phyloP scores from a whole-genome alignment of 1,139 yeast species.

The Geotrichum phurueaensis region DNA sequence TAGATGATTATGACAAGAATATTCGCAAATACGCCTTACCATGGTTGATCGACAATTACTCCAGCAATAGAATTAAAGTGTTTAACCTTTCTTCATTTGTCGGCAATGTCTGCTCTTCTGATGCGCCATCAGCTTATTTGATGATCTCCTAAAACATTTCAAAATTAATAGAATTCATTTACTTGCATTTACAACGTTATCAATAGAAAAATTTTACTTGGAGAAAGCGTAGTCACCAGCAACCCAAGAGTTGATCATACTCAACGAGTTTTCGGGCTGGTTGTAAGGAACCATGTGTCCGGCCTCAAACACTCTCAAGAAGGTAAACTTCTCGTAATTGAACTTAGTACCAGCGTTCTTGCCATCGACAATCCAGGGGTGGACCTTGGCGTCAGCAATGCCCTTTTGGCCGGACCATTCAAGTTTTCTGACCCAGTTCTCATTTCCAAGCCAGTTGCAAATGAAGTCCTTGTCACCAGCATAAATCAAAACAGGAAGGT shows the following conservation, averaged over 20 bases:
- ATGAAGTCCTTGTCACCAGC: slow-evolving; percentile 90
- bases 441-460: slow-evolving; percentile 86
- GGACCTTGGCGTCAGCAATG: slow-evolving; percentile 32
- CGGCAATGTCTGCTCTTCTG: no score
- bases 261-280: slow-evolving; percentile 63
- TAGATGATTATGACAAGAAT: no score
- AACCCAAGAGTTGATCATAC: slow-evolving; percentile 71
- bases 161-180: background rate
- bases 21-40: no score
- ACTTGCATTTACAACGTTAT: background rate
- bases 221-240: slow-evolving; percentile 21
- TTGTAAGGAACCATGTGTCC: slow-evolving; percentile 69
- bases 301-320: slow-evolving; percentile 54
- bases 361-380: slow-evolving; percentile 40
- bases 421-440: slow-evolving; percentile 66
- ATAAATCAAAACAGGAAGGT: slow-evolving; percentile 68
- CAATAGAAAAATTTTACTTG: background rate
- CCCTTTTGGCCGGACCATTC: slow-evolving; percentile 50
- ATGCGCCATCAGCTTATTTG: background rate
- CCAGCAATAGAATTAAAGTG: no score
- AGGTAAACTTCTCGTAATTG: slow-evolving; percentile 49
- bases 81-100: no score
- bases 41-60: no score
- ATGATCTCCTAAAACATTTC: background rate
- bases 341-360: slow-evolving; percentile 48